Conservation (phyloP, 2,329 filamentous ascomycete species). For the Cladosporium sp. region DNA sequence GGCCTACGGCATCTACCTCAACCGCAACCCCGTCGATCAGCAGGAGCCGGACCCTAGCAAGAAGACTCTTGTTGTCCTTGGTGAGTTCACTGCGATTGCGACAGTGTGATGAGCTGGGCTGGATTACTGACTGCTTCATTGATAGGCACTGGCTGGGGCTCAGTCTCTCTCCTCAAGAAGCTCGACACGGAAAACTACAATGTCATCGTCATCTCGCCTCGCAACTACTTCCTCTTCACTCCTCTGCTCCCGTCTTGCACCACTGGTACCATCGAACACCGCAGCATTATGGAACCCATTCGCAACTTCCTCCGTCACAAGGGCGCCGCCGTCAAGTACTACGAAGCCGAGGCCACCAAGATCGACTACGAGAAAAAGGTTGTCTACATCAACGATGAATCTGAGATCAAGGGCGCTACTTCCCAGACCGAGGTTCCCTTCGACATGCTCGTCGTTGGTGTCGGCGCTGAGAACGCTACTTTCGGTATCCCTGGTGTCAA, state of each 20-base stretch:
- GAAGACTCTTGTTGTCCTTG: constrained; percentile 95
- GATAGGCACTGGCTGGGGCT: constrained; percentile 90
- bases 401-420: constrained; percentile 81
- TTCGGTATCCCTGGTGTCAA: constrained; percentile 93
- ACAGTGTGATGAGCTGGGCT: constrained; percentile 14
- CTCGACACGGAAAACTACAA: constrained; percentile 99
- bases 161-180: constrained; percentile 94
- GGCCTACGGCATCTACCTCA: constrained; percentile 75
- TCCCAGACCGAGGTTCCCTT: constrained; percentile 87
- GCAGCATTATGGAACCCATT: constrained; percentile 99
- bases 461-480: constrained; percentile 96
- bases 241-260: constrained; percentile 96
- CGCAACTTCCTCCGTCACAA: constrained; percentile 94
- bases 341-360: constrained; percentile 94
- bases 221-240: constrained; percentile 99
- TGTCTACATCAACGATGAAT: constrained; percentile 85
- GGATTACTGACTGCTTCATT: constrained; percentile 10
- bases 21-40: constrained; percentile 79
- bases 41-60: constrained; percentile 74
- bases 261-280: constrained; percentile 94
- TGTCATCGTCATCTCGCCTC: constrained; percentile 92
- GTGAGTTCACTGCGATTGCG: constrained; percentile 47
- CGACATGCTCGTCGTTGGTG: constrained; percentile 96
- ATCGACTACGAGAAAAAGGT: constrained; percentile 90
- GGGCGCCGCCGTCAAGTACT: constrained; percentile 89